Evolutionary conservation across 2,329 filamentous ascomycete genomes (phyloP).

Genomic region (Aspergillus sp.): DNA sequence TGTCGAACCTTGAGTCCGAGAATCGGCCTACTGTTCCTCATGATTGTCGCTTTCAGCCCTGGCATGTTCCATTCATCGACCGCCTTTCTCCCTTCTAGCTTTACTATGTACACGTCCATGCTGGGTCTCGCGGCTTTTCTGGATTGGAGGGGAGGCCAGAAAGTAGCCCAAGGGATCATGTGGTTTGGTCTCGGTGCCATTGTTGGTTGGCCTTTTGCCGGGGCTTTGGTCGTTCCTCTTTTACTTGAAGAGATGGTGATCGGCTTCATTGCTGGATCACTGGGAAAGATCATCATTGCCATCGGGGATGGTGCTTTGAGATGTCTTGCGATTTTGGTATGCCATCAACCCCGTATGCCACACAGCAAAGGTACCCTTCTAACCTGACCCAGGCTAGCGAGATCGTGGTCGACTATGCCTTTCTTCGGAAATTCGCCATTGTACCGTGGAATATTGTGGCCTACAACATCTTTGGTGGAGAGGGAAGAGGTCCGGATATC

Average conservation of each 20-base stretch:
- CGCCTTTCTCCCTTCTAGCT: conserved; percentile 87
- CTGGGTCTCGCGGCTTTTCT: conserved; percentile 85
- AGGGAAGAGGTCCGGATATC: conserved; percentile 77
- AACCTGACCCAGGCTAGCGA: conserved; percentile 60
- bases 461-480: conserved; percentile 88
- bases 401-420: conserved; percentile 72
- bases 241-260: conserved; percentile 71
- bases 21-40: conserved; percentile 80
- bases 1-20: conserved; percentile 74
- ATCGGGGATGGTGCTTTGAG: conserved; percentile 67
- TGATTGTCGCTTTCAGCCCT: conserved; percentile 74
- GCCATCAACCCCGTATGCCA: conserved; percentile 26
- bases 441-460: conserved; percentile 91
- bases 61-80: conserved; percentile 92
- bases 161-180: conserved; percentile 78
- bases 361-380: conserved; percentile 16
- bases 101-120: conserved; percentile 93
- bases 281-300: conserved; percentile 60
- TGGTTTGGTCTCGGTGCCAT: conserved; percentile 86
- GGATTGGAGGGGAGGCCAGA: conserved; percentile 78
- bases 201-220: conserved; percentile 92
- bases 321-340: conserved; percentile 67
- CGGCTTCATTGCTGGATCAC: conserved; percentile 52
- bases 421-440: conserved; percentile 74
- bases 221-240: conserved; percentile 77